phyloP scores from a whole-genome alignment of 1,139 yeast genomes.

The Taiozyma onychis region DNA sequence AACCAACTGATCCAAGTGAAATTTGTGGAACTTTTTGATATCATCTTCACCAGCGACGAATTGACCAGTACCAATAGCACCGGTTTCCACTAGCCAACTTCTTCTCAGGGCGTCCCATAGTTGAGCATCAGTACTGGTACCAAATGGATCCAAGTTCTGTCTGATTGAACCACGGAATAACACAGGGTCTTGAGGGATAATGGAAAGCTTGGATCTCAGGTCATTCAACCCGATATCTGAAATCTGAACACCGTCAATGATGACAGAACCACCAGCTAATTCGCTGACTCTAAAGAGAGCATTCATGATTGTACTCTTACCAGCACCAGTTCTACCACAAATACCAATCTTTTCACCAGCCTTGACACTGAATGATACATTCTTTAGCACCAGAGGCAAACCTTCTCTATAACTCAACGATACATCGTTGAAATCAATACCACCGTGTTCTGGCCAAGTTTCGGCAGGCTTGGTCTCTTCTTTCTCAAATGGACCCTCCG shows the following conservation, averaged over 20 bases:
- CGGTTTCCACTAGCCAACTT: constrained; percentile 28
- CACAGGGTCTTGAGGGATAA: constrained; percentile 74
- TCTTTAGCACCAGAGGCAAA: constrained; percentile 54
- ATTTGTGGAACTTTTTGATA: constrained; percentile 45
- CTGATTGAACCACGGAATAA: constrained; percentile 61
- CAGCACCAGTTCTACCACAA: constrained; percentile 79
- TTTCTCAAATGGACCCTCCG: constrained; percentile 48
- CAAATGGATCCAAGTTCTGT: constrained; percentile 62
- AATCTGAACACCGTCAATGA: constrained; percentile 57
- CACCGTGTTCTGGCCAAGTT: constrained; percentile 51
- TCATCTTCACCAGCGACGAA: constrained; percentile 3
- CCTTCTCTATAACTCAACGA: constrained; percentile 57
- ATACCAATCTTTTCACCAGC: constrained; percentile 62
- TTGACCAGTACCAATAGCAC: constrained; percentile 4
- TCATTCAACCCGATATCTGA: constrained; percentile 48
- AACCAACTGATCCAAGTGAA: constrained; percentile 57
- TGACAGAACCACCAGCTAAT: constrained; percentile 41
- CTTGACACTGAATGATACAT: constrained; percentile 31
- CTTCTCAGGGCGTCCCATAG: constrained; percentile 50
- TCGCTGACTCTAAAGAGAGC: constrained; percentile 59
- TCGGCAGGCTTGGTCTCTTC: constrained; percentile 40
- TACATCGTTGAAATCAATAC: constrained; percentile 45
- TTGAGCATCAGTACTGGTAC: constrained; percentile 40
- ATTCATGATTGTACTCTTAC: constrained; percentile 61
- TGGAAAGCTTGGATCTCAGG: constrained; percentile 51